These are phyloP conservation scores for Lepidium campestre DNA, from an alignment of 441 rosid species.

Conservation along the genomic window DNA sequence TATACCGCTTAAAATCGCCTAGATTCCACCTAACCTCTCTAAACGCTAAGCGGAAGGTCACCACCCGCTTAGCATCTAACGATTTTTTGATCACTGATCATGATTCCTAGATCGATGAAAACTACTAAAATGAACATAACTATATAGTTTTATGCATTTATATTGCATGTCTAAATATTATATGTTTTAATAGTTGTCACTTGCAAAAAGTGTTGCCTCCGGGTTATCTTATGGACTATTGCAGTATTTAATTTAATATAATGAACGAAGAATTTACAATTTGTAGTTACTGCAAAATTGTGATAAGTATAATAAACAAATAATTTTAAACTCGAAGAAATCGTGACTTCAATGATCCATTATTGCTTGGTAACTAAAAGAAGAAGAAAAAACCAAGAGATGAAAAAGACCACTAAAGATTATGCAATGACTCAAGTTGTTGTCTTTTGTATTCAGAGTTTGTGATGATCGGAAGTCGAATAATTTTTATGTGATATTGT, in stretches of 20 bases:
- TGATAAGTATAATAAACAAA: neutral
- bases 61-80: no score
- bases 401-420: no score
- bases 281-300: neutral
- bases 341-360: neutral
- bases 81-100: no score
- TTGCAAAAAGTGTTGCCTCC: neutral
- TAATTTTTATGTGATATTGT: no score
- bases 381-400: neutral
- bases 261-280: no score
- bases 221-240: neutral
- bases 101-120: conserved; percentile 7
- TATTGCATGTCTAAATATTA: conserved; percentile 6
- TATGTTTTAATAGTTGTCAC: conserved; percentile 13
- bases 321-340: neutral
- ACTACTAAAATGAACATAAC: neutral
- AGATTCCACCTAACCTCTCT: no score
- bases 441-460: no score
- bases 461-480: no score
- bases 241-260: no score
- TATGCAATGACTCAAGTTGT: no score
- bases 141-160: conserved; percentile 16
- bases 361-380: neutral
- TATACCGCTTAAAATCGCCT: no score
- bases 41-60: no score